phyloP scores from a whole-genome alignment of 2,329 filamentous ascomycete genomes.

The Aspergillus hortae region DNA sequence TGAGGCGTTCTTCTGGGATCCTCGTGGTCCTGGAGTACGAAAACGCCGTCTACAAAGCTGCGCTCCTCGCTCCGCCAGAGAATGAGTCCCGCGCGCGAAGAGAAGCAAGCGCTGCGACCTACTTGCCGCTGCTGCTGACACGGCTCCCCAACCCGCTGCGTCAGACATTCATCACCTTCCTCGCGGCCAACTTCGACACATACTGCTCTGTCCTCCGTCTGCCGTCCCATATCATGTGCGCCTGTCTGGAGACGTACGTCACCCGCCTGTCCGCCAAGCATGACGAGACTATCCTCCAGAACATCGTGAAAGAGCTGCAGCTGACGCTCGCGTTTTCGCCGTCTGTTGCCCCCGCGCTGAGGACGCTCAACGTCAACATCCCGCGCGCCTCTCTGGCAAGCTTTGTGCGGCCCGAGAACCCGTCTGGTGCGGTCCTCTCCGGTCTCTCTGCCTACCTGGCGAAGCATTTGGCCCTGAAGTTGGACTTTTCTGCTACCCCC shows the following conservation, averaged over 20 bases:
- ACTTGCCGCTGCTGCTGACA: conserved; percentile 49
- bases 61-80: conserved; percentile 42
- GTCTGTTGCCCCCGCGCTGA: conserved; percentile 31
- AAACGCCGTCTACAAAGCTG: conserved; percentile 47
- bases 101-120: conserved; percentile 33
- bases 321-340: conserved; percentile 37
- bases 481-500: conserved; percentile 25
- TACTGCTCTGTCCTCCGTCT: conserved; percentile 45
- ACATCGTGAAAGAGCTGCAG: conserved; percentile 37
- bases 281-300: conserved; percentile 20
- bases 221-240: conserved; percentile 44
- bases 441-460: conserved; percentile 35
- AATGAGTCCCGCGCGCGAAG: not conserved
- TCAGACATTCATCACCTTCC: conserved; percentile 48
- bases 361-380: conserved; percentile 32
- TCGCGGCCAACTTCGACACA: conserved; percentile 50
- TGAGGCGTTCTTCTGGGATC: conserved; percentile 33
- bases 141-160: conserved; percentile 50
- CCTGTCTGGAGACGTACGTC: conserved; percentile 40
- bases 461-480: conserved; percentile 38
- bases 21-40: conserved; percentile 50
- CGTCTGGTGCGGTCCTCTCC: conserved; percentile 17
- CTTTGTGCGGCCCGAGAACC: conserved; percentile 15
- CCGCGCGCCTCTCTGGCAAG: conserved; percentile 25
- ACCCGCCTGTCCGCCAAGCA: conserved; percentile 7